Evolutionary conservation across 2,329 filamentous ascomycete species (phyloP).

Genomic region (Amesomyces nigricolor): DNA sequence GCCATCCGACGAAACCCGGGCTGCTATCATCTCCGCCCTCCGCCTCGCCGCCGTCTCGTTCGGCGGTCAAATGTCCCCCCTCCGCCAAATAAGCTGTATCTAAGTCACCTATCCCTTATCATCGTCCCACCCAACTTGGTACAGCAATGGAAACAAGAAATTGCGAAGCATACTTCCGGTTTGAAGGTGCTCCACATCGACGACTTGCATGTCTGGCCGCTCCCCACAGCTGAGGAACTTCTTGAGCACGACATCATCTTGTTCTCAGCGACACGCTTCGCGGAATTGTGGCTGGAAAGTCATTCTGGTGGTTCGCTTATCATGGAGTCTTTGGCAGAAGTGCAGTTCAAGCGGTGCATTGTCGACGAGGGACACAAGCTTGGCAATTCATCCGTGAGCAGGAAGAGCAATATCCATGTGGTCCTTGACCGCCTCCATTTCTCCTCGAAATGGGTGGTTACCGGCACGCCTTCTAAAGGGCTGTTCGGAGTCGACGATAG

Average conservation of each 20-base stretch:
- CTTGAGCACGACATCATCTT: slow-evolving; percentile 68
- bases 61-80: slow-evolving; percentile 28
- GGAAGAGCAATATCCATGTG: slow-evolving; percentile 50
- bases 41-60: slow-evolving; percentile 36
- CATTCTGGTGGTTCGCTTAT: slow-evolving; percentile 27
- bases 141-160: slow-evolving; percentile 77
- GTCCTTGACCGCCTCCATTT: slow-evolving; percentile 52
- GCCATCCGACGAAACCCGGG: slow-evolving; percentile 54
- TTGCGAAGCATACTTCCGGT: slow-evolving; percentile 66
- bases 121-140: slow-evolving; percentile 80
- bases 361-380: slow-evolving; percentile 89
- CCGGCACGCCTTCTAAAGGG: slow-evolving; percentile 81
- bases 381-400: slow-evolving; percentile 54
- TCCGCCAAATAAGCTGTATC: slow-evolving; percentile 47
- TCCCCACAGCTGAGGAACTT: slow-evolving; percentile 56
- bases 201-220: slow-evolving; percentile 36
- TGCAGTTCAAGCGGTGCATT: slow-evolving; percentile 85
- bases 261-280: slow-evolving; percentile 69
- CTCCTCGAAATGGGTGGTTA: slow-evolving; percentile 80
- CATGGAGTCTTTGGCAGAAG: slow-evolving; percentile 56
- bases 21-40: slow-evolving; percentile 50
- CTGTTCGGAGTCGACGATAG: slow-evolving; percentile 64
- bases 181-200: slow-evolving; percentile 62
- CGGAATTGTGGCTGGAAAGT: slow-evolving; percentile 48
- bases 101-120: slow-evolving; percentile 67